Conservation (phyloP, 108 stramenopile species). For the Skeletonema costatum region DNA sequence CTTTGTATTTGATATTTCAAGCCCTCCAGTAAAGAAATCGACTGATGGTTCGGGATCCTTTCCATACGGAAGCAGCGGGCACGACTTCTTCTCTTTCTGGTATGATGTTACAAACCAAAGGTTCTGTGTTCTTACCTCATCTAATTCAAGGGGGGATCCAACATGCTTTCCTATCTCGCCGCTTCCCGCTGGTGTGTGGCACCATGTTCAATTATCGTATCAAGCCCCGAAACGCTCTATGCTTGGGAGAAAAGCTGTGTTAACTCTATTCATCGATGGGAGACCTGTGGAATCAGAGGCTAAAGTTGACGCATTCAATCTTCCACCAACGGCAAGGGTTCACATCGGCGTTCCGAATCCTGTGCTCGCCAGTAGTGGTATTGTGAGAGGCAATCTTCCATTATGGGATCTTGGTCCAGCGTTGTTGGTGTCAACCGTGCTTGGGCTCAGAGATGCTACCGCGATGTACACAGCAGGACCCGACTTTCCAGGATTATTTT, state of each 20-base stretch:
- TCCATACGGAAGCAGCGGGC: constrained; percentile 42
- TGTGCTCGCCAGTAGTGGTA: constrained; percentile 71
- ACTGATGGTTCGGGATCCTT: constrained; percentile 43
- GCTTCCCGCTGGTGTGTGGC: constrained; percentile 81
- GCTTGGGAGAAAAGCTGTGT: constrained; percentile 72
- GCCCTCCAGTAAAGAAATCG: constrained; percentile 54
- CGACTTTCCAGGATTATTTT: constrained; percentile 82
- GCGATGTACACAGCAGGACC: constrained; percentile 83
- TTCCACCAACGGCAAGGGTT: constrained; percentile 77
- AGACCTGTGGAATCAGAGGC: constrained; percentile 79
- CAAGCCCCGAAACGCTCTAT: constrained; percentile 81
- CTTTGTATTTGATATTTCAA: constrained; percentile 80
- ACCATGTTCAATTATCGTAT: constrained; percentile 84
- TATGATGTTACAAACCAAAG: constrained; percentile 70
- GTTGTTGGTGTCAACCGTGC: constrained; percentile 68
- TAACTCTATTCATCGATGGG: constrained; percentile 78
- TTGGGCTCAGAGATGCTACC: constrained; percentile 77
- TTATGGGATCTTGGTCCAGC: constrained; percentile 83
- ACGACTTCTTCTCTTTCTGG: constrained; percentile 77
- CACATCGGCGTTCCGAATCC: constrained; percentile 84
- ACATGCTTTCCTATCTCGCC: constrained; percentile 80
- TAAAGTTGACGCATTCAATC: constrained; percentile 75
- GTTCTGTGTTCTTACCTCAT: constrained; percentile 77
- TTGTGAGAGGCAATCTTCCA: constrained; percentile 71
- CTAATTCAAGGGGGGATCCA: constrained; percentile 64